Percentiles rank a stretch among this genome's conserved stretches.
These are phyloP conservation scores for Parietichytrium sp. DNA, from an alignment of 108 stramenopile genomes.

Conservation along the genomic window DNA sequence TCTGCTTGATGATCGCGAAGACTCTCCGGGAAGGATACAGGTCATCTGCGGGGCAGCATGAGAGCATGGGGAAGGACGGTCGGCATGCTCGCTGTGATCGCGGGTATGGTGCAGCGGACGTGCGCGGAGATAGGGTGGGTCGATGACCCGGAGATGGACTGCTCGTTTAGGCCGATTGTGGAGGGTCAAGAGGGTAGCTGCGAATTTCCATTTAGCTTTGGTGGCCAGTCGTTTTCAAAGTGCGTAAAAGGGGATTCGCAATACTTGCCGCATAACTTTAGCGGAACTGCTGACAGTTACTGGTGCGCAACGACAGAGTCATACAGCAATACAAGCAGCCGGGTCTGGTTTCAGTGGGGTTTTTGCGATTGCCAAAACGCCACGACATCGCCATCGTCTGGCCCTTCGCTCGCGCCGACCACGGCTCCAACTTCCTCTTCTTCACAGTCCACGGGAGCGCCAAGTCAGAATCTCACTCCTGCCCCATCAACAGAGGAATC, in stretches of 20 bases:
- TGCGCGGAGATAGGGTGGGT: too few species aligned
- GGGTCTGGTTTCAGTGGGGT: conserved; percentile 2
- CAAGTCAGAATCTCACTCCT: not conserved
- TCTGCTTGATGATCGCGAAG: too few species aligned
- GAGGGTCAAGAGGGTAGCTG: not conserved
- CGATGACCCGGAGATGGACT: not conserved
- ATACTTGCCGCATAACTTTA: not conserved
- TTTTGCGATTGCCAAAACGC: conserved; percentile 29
- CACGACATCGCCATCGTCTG: not conserved
- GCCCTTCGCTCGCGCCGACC: not conserved
- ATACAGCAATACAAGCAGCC: conserved; percentile 34
- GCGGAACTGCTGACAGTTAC: not conserved
- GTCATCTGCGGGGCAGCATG: too few species aligned
- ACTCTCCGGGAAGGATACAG: too few species aligned
- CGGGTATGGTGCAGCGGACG: too few species aligned
- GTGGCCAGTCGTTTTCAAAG: not conserved
- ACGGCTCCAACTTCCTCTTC: not conserved
- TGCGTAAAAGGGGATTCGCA: not conserved
- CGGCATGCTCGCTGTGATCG: too few species aligned
- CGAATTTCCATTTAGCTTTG: conserved; percentile 12
- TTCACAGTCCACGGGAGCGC: not conserved
- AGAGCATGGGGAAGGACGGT: too few species aligned
- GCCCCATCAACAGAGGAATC: not conserved
- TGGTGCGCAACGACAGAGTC: not conserved
- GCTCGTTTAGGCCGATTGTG: not conserved